Evolutionary conservation across 108 stramenopile genomes (phyloP), one percentile per base, ranked within the genome.

Genomic region (Pseudonitzschia multiseries): DNA sequence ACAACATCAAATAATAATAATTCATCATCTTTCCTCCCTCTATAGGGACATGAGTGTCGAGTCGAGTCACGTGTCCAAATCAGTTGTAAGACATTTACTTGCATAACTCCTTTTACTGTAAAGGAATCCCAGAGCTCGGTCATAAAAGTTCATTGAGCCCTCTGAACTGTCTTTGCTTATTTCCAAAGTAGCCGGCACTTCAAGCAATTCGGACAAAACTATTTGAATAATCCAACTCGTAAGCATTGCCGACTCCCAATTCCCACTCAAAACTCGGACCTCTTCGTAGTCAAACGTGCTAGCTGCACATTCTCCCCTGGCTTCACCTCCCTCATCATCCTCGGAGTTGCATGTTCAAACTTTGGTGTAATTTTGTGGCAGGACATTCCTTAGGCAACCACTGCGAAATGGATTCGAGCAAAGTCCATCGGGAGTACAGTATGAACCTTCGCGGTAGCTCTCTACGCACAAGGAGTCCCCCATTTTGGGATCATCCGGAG

Each of bases 211-310:
- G 17, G 57, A 72, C n/a, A 84, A 50, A 40, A 79, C 56, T 9
- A 84, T 80, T 71, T 84, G 83, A 24, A 77, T 42, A 12, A 84
- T 77, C 78, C 78, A 84, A 33, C 31, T 50, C 21, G 71, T 71
- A 17, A 84, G 59, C 26, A 80, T 80, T 51, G 72, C 31, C 0
- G 65, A 50, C 43, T 84, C 83, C 83, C 83, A 84, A 52, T 84
- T 69, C 6, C 42, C n/a, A 27, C 64, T 65, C 12, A 65, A 53
- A 0, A 84, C 65, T 8, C 83, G 65, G 14, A 80, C 72, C 57
- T 84, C 83, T 4, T 65, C 13, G 51, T 84, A 84, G 10, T 73
- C 51, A 20, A 57, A 40, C 31, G 69, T 51, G 1, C 0, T 0
- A 33, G 28, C 32, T 17, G 40, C 28, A 20, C n/a, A 24, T 56